Evolutionary conservation across 1,284 basidiomycete species (phyloP).

Genomic region (Trichosporon ovoides): DNA sequence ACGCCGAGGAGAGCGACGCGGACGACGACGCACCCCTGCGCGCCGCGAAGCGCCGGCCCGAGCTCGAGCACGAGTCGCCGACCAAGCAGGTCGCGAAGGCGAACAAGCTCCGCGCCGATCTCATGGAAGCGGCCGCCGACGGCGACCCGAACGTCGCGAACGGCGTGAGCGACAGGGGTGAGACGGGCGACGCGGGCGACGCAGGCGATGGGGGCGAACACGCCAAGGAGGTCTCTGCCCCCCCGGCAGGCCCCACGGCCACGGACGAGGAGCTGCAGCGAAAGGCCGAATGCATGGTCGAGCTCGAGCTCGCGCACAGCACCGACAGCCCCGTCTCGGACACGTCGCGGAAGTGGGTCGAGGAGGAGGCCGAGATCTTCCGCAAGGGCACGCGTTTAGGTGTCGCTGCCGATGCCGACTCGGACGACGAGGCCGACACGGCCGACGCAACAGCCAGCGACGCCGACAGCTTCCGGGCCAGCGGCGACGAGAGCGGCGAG

Average conservation of each 20-base stretch:
- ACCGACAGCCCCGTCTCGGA: slow-evolving; percentile 31
- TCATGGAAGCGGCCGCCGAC: slow-evolving; percentile 5
- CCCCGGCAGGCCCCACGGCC: slow-evolving; percentile 1
- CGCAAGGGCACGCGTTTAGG: slow-evolving; percentile 76
- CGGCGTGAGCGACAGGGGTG: no score
- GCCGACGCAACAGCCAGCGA: background rate
- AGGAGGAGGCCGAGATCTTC: slow-evolving; percentile 87
- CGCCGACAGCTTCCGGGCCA: background rate
- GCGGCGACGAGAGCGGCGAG: slow-evolving; percentile 13
- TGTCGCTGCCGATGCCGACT: slow-evolving; percentile 61
- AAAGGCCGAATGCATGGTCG: slow-evolving; percentile 15
- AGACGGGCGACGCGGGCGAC: no score
- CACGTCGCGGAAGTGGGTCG: slow-evolving; percentile 66
- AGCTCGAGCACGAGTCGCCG: background rate
- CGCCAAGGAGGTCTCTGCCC: background rate
- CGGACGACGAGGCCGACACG: slow-evolving; percentile 56
- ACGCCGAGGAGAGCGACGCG: slow-evolving; percentile 58
- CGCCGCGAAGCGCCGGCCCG: background rate
- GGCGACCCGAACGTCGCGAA: background rate
- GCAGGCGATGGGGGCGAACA: background rate
- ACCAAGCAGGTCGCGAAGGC: background rate
- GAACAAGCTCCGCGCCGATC: background rate
- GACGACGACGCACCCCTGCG: slow-evolving; percentile 30
- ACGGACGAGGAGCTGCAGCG: background rate
- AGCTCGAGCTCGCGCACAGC: slow-evolving; percentile 13